Evolutionary conservation across 2,329 filamentous ascomycete species (phyloP), one percentile per base, ranked within the genome.

Genomic region (Aspergillus ochraceus): DNA sequence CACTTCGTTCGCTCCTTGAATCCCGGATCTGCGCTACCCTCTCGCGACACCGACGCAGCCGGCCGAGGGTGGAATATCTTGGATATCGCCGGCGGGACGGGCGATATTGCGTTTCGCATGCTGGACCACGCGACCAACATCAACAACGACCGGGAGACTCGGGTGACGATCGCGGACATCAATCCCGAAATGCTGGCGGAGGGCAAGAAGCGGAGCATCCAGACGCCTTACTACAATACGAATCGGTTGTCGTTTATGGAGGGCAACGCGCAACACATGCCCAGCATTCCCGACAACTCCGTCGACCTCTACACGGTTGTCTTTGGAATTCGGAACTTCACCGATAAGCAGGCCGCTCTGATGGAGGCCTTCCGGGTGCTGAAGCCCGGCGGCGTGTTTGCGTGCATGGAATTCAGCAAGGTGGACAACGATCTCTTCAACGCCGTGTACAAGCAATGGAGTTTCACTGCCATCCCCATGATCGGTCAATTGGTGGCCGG

Each of bases 291-390:
- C 2, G 82, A 86, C 68, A 83, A 84, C 71, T 90, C 85, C n/a
- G 83, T 98, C 57, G 95, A 99, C 75, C 83, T 99, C 5, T 99
- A 99, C 80, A 99, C 95, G 0, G 95, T 99, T 3, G 92, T 94
- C 0, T 99, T 99, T 71, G 95, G 95, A 32, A 98, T 99, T 74
- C 86, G 95, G 54, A 99, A 99, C 79, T 99, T 99, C 79, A 95
- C 91, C 57, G 88, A 97, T 79, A 96, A 97, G 73, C 88, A 90
- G 52, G 85, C 85, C 0, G 96, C 94, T 0, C 79, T 99, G 59
- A 80, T 83, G 39, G 93, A 98, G 74, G 95, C 95, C 0, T 88
- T 88, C 77, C 87, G 95, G 6, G 92, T 98, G 2, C 83, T 99
- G 30, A 95, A 93, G 77, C 96, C 96, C 0, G 95, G 95, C 49